Conservation (phyloP, 495 filamentous ascomycete species). For the Immersiella caudata region DNA sequence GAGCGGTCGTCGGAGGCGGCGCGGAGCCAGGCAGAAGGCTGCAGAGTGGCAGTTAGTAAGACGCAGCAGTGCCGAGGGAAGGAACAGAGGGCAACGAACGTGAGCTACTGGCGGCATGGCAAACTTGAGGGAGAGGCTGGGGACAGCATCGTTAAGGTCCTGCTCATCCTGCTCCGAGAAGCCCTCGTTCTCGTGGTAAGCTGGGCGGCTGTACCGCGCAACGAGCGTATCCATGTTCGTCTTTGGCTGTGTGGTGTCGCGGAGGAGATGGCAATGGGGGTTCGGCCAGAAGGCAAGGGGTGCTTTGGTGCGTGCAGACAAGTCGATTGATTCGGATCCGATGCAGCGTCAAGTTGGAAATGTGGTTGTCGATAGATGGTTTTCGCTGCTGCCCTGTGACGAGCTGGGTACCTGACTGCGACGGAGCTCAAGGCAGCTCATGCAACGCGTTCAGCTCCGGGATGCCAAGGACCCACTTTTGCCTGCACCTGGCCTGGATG, state of each 20-base stretch:
- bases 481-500: not conserved
- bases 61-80: not conserved
- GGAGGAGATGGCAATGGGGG: not conserved
- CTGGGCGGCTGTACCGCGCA: conserved; percentile 78
- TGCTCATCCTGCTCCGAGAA: conserved; percentile 74
- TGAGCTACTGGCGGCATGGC: conserved; percentile 91
- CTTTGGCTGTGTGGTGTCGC: not conserved
- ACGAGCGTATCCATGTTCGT: conserved; percentile 85
- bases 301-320: not conserved
- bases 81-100: conserved; percentile 53
- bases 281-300: too few relatives aligned
- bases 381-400: not conserved
- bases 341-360: conserved; percentile 11
- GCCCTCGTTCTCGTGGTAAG: conserved; percentile 67
- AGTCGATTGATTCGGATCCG: conserved; percentile 9
- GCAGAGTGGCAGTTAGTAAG: not conserved
- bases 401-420: conserved; percentile 9
- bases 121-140: conserved; percentile 81
- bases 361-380: conserved; percentile 3
- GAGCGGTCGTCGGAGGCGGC: conserved; percentile 95
- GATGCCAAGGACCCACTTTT: not conserved
- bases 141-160: conserved; percentile 67
- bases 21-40: conserved; percentile 91
- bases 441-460: conserved; percentile 21
- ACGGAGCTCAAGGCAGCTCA: conserved; percentile 28